Conservation (phyloP, 306 rosid genomes). For the Begonia peltatifolia region DNA sequence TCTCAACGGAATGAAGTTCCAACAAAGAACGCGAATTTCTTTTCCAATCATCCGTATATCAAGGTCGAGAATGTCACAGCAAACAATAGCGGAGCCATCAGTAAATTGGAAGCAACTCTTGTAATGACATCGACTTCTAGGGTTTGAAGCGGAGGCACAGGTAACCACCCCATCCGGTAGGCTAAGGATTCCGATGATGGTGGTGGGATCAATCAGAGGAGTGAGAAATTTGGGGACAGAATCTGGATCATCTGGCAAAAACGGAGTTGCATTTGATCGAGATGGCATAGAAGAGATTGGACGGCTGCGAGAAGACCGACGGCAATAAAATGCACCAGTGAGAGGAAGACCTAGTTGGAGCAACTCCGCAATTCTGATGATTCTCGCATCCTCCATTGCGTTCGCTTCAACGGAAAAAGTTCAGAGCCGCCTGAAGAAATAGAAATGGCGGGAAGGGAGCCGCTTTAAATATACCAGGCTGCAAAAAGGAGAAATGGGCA, state of each 20-base stretch:
- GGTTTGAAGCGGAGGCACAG: conserved; percentile 4
- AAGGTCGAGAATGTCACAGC: conserved; percentile 66
- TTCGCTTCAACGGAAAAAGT: too few species aligned
- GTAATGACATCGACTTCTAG: conserved; percentile 25
- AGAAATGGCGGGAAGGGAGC: too few species aligned
- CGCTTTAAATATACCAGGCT: too few species aligned
- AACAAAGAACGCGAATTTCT: conserved; percentile 37
- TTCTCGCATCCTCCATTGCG: conserved; percentile 23
- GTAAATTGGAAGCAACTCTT: conserved; percentile 55
- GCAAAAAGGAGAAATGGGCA: too few species aligned
- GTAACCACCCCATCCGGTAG: conserved; percentile 18
- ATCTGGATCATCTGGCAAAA: conserved; percentile 2
- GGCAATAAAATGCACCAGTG: conserved; percentile 34
- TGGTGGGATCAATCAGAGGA: conserved; percentile 25
- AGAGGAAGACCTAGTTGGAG: conserved; percentile 24
- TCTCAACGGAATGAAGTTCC: conserved; percentile 72
- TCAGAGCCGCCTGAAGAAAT: too few species aligned
- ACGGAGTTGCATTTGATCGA: conserved; percentile 7
- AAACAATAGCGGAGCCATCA: conserved; percentile 41
- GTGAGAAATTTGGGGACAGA: conserved; percentile 28
- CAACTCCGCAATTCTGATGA: conserved; percentile 29
- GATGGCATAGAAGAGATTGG: conserved; percentile 1
- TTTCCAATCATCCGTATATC: conserved; percentile 22
- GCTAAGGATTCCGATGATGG: conserved; percentile 42
- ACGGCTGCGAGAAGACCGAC: conserved; percentile 8